These are phyloP conservation scores for Camillea tinctor DNA, from an alignment of 2,329 filamentous ascomycete species.

Conservation along the genomic window DNA sequence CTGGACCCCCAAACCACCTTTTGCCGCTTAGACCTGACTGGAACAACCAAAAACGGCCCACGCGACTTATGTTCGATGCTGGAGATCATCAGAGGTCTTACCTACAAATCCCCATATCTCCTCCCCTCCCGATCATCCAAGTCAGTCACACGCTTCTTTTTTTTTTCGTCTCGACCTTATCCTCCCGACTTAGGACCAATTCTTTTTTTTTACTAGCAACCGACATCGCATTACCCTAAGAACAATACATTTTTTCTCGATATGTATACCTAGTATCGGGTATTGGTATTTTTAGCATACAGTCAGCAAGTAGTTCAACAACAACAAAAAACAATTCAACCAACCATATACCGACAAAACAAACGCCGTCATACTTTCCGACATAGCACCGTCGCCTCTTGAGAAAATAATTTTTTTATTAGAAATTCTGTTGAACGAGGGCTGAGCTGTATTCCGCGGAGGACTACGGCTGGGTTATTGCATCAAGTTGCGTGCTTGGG, in stretches of 20 bases:
- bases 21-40: neutral
- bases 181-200: neutral
- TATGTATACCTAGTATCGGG: no score
- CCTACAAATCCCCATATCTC: neutral
- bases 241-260: neutral
- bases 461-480: neutral
- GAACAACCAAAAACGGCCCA: neutral
- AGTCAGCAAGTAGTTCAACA: constrained; percentile 6
- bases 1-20: neutral
- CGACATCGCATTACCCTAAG: neutral
- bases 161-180: neutral
- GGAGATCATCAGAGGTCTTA: neutral
- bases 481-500: neutral
- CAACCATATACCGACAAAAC: neutral
- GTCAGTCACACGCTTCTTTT: neutral
- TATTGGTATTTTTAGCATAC: constrained; percentile 1
- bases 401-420: constrained; percentile 5
- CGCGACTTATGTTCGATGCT: neutral
- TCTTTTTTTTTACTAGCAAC: no score
- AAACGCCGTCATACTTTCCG: constrained; percentile 3
- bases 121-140: neutral
- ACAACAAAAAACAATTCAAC: constrained; percentile 6
- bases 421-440: neutral
- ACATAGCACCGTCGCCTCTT: neutral
- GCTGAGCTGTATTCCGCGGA: neutral